A percentile compares a stretch with the other conserved stretches of the same genome.
Conservation (phyloP, 2,329 filamentous ascomycete species). For the Calonectria ilicicola region DNA sequence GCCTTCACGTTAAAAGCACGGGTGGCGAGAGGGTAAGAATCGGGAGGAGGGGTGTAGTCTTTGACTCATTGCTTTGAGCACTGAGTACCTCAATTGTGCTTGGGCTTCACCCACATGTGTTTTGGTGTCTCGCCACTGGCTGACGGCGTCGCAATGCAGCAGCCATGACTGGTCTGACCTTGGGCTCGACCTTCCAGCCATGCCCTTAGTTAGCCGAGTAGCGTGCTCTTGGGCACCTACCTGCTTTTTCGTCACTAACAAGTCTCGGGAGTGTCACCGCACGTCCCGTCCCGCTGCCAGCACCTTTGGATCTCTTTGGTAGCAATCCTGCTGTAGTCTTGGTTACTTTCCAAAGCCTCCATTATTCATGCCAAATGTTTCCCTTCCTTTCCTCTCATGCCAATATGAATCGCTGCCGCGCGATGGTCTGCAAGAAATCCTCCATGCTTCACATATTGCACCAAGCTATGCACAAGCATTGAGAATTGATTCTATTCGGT, state of each 20-base stretch:
- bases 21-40: not conserved
- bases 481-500: conserved; percentile 13
- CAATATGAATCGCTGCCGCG: not conserved
- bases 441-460: not conserved
- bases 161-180: not conserved
- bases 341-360: not conserved
- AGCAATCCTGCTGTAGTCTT: not conserved
- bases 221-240: not conserved
- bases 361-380: not conserved
- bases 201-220: not conserved
- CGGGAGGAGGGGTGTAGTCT: not conserved
- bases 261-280: not conserved
- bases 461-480: not conserved
- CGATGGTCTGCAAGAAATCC: not conserved
- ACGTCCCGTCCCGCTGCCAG: conserved; percentile 21
- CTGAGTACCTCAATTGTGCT: not conserved
- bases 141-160: not conserved
- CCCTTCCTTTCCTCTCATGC: not conserved
- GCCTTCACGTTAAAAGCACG: conserved; percentile 4
- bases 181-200: not conserved
- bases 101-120: not conserved
- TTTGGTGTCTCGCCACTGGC: not conserved
- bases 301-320: not conserved
- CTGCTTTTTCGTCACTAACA: not conserved
- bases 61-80: not conserved